Percentiles rank a stretch among this genome's conserved stretches.
These are phyloP conservation scores for Aureobasidium sp. DNA, from an alignment of 2,329 filamentous ascomycete species.

Conservation along the genomic window DNA sequence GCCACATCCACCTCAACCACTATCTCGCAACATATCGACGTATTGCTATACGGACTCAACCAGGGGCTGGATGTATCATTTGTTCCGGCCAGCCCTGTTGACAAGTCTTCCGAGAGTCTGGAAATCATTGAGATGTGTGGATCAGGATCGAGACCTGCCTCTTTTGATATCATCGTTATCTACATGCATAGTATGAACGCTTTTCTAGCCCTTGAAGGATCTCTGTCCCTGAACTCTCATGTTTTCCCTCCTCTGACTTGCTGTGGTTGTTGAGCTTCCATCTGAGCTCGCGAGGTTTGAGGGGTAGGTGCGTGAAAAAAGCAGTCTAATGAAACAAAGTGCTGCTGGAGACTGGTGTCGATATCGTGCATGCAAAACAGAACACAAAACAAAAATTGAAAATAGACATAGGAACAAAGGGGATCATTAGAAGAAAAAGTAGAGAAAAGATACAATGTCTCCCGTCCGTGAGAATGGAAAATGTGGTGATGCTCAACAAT, in stretches of 20 bases:
- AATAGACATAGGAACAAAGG: background rate
- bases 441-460: conserved; percentile 1
- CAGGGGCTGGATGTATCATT: background rate
- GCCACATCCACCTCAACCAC: background rate
- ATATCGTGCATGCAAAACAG: background rate
- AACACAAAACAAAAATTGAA: background rate
- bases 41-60: background rate
- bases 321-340: background rate
- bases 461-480: conserved; percentile 2
- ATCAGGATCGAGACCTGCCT: background rate
- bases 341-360: background rate
- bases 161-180: background rate
- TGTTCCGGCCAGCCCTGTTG: background rate
- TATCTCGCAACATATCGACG: background rate
- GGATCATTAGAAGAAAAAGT: conserved; percentile 3
- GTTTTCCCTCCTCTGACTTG: background rate
- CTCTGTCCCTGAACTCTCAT: background rate
- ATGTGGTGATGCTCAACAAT: background rate
- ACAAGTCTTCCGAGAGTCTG: too few species aligned
- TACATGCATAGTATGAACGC: background rate
- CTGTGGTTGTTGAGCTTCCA: background rate
- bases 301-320: background rate
- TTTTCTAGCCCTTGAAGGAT: background rate
- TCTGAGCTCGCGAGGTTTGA: background rate
- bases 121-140: background rate